Conservation (phyloP, 164 flowering plant genomes). For the Hamamelis virginiana region DNA sequence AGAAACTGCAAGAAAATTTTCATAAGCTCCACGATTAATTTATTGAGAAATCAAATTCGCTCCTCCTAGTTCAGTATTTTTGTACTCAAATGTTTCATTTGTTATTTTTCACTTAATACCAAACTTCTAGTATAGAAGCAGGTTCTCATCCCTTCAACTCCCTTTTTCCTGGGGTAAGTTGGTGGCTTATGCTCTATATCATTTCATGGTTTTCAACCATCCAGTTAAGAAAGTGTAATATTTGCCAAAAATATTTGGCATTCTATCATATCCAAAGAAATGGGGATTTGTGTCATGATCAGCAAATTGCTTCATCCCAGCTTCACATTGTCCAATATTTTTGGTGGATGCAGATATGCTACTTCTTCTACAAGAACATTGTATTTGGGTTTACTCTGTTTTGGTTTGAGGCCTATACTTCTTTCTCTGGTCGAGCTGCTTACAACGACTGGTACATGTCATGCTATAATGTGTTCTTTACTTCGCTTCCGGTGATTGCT, state of each 20-base stretch:
- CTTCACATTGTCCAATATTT: neutral
- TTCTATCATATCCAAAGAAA: neutral
- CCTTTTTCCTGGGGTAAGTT: too few relatives aligned
- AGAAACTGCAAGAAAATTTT: neutral
- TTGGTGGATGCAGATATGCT: conserved; percentile 68
- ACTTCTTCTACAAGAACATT: conserved; percentile 87
- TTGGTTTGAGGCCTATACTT: conserved; percentile 74
- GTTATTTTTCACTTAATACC: neutral
- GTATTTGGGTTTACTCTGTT: conserved; percentile 81
- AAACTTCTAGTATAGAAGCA: too few relatives aligned
- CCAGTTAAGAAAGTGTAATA: too few relatives aligned
- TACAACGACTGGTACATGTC: conserved; percentile 92
- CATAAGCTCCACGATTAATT: too few relatives aligned
- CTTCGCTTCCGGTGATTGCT: conserved; percentile 86
- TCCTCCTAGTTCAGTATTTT: neutral
- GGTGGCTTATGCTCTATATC: too few relatives aligned
- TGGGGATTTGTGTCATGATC: too few relatives aligned
- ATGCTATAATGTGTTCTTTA: conserved; percentile 81
- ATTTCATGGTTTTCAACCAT: too few relatives aligned
- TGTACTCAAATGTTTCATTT: too few relatives aligned
- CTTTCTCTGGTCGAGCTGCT: conserved; percentile 86
- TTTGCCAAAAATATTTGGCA: neutral
- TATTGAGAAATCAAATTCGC: neutral
- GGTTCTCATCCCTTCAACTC: neutral
- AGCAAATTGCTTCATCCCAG: neutral